Percentiles rank a stretch among this genome's conserved stretches.
Evolutionary conservation across 371 early-diverging fungal genomes (phyloP).

Genomic region (Lichtheimia corymbifera): DNA sequence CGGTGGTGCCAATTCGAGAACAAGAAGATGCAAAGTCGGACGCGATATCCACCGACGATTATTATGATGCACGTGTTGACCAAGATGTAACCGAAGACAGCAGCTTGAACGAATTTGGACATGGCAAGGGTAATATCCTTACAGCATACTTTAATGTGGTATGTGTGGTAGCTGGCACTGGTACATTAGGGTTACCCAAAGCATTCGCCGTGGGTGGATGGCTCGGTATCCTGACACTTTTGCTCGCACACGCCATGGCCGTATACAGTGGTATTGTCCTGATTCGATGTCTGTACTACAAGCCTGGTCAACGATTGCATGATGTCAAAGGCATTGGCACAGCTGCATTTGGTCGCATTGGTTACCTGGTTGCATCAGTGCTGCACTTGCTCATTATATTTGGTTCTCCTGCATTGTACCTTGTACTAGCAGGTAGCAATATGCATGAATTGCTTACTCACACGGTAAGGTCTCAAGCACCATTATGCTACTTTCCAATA

Average conservation of each 20-base stretch:
- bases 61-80: too few relatives aligned
- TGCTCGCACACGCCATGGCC: slow-evolving; percentile 39
- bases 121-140: slow-evolving; percentile 36
- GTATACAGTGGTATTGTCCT: slow-evolving; percentile 42
- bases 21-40: not conserved
- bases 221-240: slow-evolving; percentile 43
- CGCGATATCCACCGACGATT: not conserved
- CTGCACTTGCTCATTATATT: slow-evolving; percentile 70
- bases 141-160: slow-evolving; percentile 65
- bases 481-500: too few relatives aligned
- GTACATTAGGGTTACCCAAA: slow-evolving; percentile 73
- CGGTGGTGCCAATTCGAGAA: not conserved
- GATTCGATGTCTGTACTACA: slow-evolving; percentile 41
- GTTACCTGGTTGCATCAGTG: slow-evolving; percentile 62
- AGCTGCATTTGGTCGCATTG: slow-evolving; percentile 55
- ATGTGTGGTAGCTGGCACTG: slow-evolving; percentile 86
- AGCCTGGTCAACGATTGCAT: slow-evolving; percentile 52
- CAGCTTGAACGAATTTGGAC: slow-evolving; percentile 27
- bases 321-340: slow-evolving; percentile 65
- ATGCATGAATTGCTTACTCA: slow-evolving; percentile 51
- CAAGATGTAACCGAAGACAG: too few relatives aligned
- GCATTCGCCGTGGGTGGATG: slow-evolving; percentile 44
- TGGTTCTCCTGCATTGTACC: slow-evolving; percentile 76
- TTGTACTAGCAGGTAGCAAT: slow-evolving; percentile 76
- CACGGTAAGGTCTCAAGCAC: slow-evolving; percentile 12